Percentiles rank a stretch among this genome's conserved stretches.
phyloP scores from a whole-genome alignment of 2,329 filamentous ascomycete species.

The Colletotrichum sp. region DNA sequence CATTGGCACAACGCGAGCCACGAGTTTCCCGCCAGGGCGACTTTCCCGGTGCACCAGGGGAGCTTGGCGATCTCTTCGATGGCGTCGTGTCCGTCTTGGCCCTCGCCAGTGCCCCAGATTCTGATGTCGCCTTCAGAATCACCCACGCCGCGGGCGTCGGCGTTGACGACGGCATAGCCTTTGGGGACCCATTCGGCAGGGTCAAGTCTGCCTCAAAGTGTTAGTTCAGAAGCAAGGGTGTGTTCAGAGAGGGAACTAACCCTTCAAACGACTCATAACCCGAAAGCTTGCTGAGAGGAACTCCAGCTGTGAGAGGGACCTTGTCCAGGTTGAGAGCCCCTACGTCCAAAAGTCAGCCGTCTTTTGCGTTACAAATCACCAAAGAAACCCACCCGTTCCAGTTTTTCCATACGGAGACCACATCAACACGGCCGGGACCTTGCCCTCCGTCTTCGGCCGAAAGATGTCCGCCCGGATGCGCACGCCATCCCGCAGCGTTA shows the following conservation, averaged over 20 bases:
- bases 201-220: background rate
- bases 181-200: background rate
- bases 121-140: background rate
- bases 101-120: background rate
- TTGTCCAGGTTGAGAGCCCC: background rate
- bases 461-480: background rate
- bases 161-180: constrained; percentile 2
- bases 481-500: background rate
- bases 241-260: background rate
- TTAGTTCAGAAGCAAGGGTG: background rate
- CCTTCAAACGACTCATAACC: constrained; percentile 11
- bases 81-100: constrained; percentile 1
- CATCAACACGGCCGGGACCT: constrained; percentile 1
- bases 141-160: background rate
- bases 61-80: constrained; percentile 3
- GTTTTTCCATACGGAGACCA: constrained; percentile 1
- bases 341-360: background rate
- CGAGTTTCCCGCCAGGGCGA: background rate
- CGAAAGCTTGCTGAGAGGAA: background rate
- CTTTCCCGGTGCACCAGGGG: background rate
- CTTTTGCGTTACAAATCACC: fast-evolving
- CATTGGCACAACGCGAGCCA: background rate
- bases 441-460: background rate
- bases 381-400: background rate
- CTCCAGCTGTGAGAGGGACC: background rate